Evolutionary conservation across 140 eudicot species (phyloP), one percentile per base, ranked within the genome.

Genomic region (Bidens hawaiensis): DNA sequence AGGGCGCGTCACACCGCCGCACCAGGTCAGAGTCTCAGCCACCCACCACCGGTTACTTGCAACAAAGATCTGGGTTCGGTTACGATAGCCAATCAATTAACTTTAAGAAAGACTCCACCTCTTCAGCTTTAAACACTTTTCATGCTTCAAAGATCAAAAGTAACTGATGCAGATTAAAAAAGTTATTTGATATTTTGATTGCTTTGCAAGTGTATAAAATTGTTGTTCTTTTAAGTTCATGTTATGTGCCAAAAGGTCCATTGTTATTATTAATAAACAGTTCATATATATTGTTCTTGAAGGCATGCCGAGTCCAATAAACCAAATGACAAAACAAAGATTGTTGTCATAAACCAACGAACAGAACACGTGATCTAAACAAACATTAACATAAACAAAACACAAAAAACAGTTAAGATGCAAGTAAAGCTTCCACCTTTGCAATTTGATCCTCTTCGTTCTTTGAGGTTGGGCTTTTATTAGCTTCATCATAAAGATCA

Each of bases 361-460:
- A 22, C 10, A 59, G 19, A 69, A 45, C 52, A 54, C 15, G 55
- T 23, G 42, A 73, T 72, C 58, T 73, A 10, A 65, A 65, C 74
- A 10, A 65, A 65, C 74, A 74, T 19, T 3, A 49, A 66, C 73
- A 57, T 36, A 15, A 61, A 50, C 24, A 31, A 65, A 73, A 46
- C 52, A 66, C 47, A 33, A 66, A 66, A 50, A 16, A 38, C 12
- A 26, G 15, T 78, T 86, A 90, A 9, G 79, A 82, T 23, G 99
- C 77, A 46, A 93, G 42, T 8, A 93, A 78, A 4, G 99, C 95
- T 82, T 93, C 99, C 54, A 93, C 88, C 68, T 93, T 93, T 17
- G 99, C 88, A 67, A 93, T 80, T 47, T 86, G 89, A 73, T 93
- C 96, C 67, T 93, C 96, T 61, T 93, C 96, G 0, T 81, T 83